These are phyloP conservation scores for Tricholomella constricta DNA, from an alignment of 768 basidiomycete species.

Conservation along the genomic window DNA sequence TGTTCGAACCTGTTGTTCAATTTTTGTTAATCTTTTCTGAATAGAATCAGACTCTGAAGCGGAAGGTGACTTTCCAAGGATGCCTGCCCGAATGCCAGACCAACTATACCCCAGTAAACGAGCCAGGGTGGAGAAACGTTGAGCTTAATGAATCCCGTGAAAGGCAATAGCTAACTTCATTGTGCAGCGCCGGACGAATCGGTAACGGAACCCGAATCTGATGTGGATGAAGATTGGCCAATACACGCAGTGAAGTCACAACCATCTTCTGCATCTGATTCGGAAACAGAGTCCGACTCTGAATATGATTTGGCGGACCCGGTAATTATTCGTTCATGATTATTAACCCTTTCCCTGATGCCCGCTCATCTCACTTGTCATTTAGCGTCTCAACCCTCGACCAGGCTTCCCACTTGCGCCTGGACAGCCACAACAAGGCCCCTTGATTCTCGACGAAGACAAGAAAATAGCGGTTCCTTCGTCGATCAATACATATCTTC, in stretches of 20 bases:
- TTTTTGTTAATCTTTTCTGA: neutral
- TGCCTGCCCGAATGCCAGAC: neutral
- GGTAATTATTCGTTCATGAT: constrained; percentile 23
- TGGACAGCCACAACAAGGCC: constrained; percentile 42
- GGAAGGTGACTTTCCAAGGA: constrained; percentile 5
- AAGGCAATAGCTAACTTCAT: neutral
- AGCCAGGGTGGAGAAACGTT: constrained; percentile 10
- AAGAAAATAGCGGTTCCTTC: constrained; percentile 56
- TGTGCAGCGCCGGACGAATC: constrained; percentile 16
- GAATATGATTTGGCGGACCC: constrained; percentile 32
- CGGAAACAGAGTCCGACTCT: constrained; percentile 49
- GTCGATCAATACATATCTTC: constrained; percentile 82
- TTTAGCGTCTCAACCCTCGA: constrained; percentile 37
- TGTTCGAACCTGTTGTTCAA: neutral
- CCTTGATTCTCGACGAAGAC: constrained; percentile 52
- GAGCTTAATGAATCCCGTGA: neutral
- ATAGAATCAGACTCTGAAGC: constrained; percentile 30
- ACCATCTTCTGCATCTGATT: constrained; percentile 18
- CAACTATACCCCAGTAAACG: constrained; percentile 7
- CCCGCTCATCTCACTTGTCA: neutral
- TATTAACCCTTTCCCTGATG: neutral
- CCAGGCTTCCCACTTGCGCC: constrained; percentile 56
- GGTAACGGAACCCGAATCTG: constrained; percentile 44
- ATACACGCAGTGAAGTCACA: neutral
- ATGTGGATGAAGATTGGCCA: constrained; percentile 15